Conservation (phyloP, 1,284 basidiomycete species). For the Pterulicium gracile region DNA sequence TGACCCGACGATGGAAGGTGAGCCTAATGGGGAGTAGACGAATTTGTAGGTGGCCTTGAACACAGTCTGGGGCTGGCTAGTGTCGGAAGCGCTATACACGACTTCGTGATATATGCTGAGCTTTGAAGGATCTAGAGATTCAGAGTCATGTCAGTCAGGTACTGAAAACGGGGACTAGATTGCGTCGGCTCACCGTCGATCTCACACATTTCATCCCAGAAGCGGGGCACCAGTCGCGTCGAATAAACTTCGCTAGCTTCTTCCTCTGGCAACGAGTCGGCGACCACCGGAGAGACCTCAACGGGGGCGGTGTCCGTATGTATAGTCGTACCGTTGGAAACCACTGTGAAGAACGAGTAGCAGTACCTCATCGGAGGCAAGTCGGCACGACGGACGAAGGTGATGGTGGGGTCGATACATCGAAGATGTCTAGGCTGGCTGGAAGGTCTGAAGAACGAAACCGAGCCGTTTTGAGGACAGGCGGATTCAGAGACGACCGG, state of each 20-base stretch:
- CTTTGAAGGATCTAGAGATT: conserved; percentile 39
- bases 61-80: conserved; percentile 14
- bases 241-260: not conserved
- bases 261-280: not conserved
- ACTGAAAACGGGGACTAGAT: no score
- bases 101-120: conserved; percentile 40
- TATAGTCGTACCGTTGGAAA: conserved; percentile 33
- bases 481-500: conserved; percentile 14
- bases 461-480: not conserved
- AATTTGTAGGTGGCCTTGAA: conserved; percentile 45
- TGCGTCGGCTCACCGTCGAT: not conserved
- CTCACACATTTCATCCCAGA: not conserved
- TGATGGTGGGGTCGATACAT: conserved; percentile 52
- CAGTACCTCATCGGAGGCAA: conserved; percentile 25
- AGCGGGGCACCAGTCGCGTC: not conserved
- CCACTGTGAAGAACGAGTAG: conserved; percentile 44
- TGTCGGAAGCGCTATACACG: conserved; percentile 26
- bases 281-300: not conserved
- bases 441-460: conserved; percentile 21
- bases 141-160: no score
- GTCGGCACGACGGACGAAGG: conserved; percentile 35
- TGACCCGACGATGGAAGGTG: not conserved
- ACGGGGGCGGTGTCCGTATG: conserved; percentile 15
- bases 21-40: conserved; percentile 18
- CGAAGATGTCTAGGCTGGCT: conserved; percentile 38